A percentile compares a stretch with the other conserved stretches of the same genome.
These are phyloP conservation scores for Eremochloa ophiuroides DNA, from an alignment of 176 grass and related monocot species.

Conservation along the genomic window DNA sequence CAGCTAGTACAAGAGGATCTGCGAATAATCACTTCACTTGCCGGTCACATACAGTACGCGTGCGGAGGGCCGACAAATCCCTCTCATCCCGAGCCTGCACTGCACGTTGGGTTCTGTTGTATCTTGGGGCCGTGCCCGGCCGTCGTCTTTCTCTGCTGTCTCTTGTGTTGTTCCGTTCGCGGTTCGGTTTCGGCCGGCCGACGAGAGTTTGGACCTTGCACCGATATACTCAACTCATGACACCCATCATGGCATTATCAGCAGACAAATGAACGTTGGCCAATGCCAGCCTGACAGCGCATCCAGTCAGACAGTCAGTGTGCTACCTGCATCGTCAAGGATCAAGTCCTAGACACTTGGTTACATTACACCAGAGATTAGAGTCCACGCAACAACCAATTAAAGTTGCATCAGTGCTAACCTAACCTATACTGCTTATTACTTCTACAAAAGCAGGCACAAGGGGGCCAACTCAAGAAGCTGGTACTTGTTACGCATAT, in stretches of 20 bases:
- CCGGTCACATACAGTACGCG: neutral
- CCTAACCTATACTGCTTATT: neutral
- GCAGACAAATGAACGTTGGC: neutral
- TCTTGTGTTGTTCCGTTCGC: neutral
- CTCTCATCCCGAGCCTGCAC: constrained; percentile 29
- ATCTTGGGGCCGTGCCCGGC: neutral
- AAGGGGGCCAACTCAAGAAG: neutral
- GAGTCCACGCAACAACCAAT: neutral
- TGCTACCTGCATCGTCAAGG: neutral
- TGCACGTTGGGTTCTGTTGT: neutral
- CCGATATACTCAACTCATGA: neutral
- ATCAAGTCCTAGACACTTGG: neutral
- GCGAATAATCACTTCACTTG: neutral
- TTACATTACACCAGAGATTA: neutral
- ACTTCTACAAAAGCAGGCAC: neutral
- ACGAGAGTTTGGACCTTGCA: neutral
- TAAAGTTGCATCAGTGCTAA: neutral
- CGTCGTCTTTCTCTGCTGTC: neutral
- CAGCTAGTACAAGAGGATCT: neutral
- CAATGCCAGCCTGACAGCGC: neutral
- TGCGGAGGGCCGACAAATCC: constrained; percentile 17
- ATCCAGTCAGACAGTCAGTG: neutral
- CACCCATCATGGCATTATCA: neutral
- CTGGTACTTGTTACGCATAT: neutral
- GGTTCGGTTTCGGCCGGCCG: neutral